Evolutionary conservation across 1,284 basidiomycete genomes (phyloP).

Genomic region (Ceratobasidium theobromae): DNA sequence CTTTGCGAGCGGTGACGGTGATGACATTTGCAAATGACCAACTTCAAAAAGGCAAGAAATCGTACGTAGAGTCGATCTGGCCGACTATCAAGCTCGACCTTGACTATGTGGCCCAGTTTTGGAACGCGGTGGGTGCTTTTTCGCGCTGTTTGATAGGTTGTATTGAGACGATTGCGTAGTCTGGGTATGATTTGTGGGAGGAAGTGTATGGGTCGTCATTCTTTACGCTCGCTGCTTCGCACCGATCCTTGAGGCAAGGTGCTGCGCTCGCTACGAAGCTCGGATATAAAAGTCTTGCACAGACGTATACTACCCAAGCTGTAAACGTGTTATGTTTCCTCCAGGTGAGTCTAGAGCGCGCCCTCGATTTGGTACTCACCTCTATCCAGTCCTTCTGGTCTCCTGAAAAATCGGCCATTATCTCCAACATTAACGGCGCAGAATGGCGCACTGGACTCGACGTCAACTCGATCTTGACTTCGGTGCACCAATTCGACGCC

Average conservation of each 20-base stretch:
- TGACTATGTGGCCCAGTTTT: constrained; percentile 36
- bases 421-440: constrained; percentile 56
- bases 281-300: constrained; percentile 45
- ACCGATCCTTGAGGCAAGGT: constrained; percentile 58
- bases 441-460: constrained; percentile 56
- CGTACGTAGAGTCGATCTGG: constrained; percentile 34
- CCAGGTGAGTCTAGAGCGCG: constrained; percentile 47
- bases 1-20: constrained; percentile 37
- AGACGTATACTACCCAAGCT: constrained; percentile 52
- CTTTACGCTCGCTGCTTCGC: constrained; percentile 62
- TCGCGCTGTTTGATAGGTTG: background rate
- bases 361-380: too few relatives aligned
- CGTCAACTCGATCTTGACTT: constrained; percentile 59
- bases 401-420: background rate
- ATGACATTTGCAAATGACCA: constrained; percentile 38
- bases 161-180: background rate
- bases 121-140: constrained; percentile 29
- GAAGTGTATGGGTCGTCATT: constrained; percentile 62
- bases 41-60: constrained; percentile 31
- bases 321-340: constrained; percentile 58
- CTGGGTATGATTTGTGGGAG: constrained; percentile 64
- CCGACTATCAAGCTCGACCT: constrained; percentile 37
- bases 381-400: constrained; percentile 21
- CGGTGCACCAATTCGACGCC: constrained; percentile 52
- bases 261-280: constrained; percentile 52